These are phyloP conservation scores for Rubus idaeus DNA, from an alignment of 306 rosid genomes.

Conservation along the genomic window DNA sequence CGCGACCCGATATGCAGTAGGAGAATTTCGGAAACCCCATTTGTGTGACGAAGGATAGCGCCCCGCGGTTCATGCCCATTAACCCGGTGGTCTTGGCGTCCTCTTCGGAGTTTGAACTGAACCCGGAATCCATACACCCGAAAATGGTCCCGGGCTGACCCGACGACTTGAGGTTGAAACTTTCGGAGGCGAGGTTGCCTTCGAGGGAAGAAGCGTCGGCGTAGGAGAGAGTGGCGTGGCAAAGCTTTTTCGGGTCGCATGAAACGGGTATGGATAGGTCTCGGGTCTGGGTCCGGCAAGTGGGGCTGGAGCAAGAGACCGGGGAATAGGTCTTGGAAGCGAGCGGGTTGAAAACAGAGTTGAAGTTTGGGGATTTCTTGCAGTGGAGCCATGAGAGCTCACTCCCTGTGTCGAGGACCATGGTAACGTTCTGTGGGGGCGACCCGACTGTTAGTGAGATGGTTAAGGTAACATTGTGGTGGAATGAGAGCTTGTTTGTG, in stretches of 20 bases:
- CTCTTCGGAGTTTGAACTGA: conserved; percentile 63
- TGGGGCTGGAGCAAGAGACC: conserved; percentile 58
- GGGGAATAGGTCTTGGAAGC: conserved; percentile 57
- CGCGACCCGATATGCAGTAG: conserved; percentile 68
- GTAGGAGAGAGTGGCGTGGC: conserved; percentile 70
- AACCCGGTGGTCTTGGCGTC: conserved; percentile 79
- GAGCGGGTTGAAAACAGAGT: conserved; percentile 51
- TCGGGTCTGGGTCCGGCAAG: conserved; percentile 61
- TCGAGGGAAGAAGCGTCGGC: conserved; percentile 69
- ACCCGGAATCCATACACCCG: conserved; percentile 84
- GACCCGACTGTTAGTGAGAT: conserved; percentile 66
- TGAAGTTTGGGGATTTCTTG: conserved; percentile 43
- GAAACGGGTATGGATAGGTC: conserved; percentile 63
- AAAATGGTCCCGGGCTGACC: conserved; percentile 51
- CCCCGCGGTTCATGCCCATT: conserved; percentile 87
- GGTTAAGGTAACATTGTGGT: conserved; percentile 72
- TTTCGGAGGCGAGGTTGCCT: conserved; percentile 79
- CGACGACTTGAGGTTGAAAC: conserved; percentile 41
- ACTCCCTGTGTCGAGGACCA: conserved; percentile 95
- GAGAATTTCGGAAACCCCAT: conserved; percentile 73
- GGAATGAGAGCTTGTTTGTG: conserved; percentile 56
- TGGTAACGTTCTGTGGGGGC: conserved; percentile 87
- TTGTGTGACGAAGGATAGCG: conserved; percentile 63
- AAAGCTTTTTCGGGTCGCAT: conserved; percentile 63
- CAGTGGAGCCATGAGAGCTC: conserved; percentile 91